Evolutionary conservation across 1,284 basidiomycete species (phyloP), one percentile per base, ranked within the genome.

Genomic region (Golubevia sp.): DNA sequence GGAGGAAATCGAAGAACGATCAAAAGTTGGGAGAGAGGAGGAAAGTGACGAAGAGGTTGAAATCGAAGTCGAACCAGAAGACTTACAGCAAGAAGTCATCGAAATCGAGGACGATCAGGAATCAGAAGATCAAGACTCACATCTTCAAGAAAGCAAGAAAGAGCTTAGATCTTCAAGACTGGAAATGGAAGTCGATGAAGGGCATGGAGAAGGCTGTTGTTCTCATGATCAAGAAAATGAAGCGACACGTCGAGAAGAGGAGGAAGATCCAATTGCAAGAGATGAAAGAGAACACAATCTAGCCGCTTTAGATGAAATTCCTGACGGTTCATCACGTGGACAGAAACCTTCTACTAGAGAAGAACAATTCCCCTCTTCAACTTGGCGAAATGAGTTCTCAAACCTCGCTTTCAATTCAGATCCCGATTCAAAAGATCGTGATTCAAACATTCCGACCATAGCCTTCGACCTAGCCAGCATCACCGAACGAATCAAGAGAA

Each of bases 81-180:
- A 61, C 59, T 54, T 68, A 60, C 21, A 77, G 74, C 34, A 68
- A 61, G n/a, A 69, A 51, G 30, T 58, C 50, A 57, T 59, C 0
- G 55, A 48, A 18, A 70, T 64, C 6, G 67, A 70, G 11, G 73
- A 79, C 24, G 74, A 70, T 24, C 68, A 66, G 4, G 72, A 73
- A 20, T 73, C 76, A n/a, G 57, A 66, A 2, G 77, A 71, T 2
- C 67, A 56, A 11, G 66, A 67, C 44, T 67, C 58, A 50, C 68
- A 62, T 5, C 64, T 8, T 44, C 67, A 66, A 27, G 66, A 72
- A 49, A 48, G 34, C 20, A 26, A 38, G 49, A 58, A 62, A 18
- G 70, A 66, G 0, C 64, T 44, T 27, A 51, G 20, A 2, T 59
- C 49, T 25, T 34, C 26, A 25, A 34, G 55, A 48, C 20, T 5